Percentiles rank a stretch among this genome's conserved stretches.
Evolutionary conservation across 345 rosid species (phyloP).

Genomic region (Brassica incana): DNA sequence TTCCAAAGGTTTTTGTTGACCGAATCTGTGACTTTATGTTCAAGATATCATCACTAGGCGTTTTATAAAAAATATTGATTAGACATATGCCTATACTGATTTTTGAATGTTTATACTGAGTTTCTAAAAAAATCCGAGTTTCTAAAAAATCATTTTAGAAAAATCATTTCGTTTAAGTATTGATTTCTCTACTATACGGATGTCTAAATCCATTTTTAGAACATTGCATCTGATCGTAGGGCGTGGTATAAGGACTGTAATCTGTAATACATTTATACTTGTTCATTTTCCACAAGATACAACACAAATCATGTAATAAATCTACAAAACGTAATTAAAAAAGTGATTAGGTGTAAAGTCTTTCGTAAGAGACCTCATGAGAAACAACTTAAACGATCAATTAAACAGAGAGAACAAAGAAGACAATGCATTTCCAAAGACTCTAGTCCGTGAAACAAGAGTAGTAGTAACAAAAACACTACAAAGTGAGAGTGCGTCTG

Average conservation of each 20-base stretch:
- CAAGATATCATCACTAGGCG: too few species aligned
- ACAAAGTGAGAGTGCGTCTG: slow-evolving; percentile 48
- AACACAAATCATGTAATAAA: background rate
- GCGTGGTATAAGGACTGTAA: background rate
- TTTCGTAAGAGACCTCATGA: background rate
- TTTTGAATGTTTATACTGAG: too few species aligned
- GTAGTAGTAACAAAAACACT: background rate
- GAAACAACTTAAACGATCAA: background rate
- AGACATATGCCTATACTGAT: too few species aligned
- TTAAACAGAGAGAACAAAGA: slow-evolving; percentile 5
- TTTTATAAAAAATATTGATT: too few species aligned
- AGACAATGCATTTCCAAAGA: background rate
- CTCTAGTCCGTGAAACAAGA: background rate
- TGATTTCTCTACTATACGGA: too few species aligned
- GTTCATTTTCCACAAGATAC: background rate
- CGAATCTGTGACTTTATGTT: background rate
- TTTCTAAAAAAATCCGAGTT: too few species aligned
- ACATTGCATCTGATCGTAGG: background rate
- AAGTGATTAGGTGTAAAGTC: background rate
- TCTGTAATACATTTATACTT: background rate
- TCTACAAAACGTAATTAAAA: background rate
- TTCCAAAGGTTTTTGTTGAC: background rate
- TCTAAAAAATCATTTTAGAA: too few species aligned
- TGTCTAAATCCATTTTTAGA: too few species aligned
- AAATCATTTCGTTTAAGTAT: too few species aligned